Base-by-base conservation (phyloP, 2,329 filamentous ascomycete genomes). In the Penicillium psychrosexuale region DNA sequence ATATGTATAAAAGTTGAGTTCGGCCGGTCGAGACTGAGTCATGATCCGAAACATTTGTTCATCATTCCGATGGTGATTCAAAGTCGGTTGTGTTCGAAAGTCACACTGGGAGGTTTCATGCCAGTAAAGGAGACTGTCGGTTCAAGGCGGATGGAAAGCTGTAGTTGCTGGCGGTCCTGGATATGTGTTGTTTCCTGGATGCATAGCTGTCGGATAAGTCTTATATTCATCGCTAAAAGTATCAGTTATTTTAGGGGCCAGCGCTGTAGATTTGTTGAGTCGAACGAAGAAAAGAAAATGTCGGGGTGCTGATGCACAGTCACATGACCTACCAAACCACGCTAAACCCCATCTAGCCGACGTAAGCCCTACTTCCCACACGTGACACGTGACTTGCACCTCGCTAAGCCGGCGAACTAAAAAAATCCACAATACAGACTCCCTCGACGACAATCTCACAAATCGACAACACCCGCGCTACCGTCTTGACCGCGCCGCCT, bases 401-500 rank as follows among this genome's bases (percentile, higher is more conserved):
- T 75, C 70, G 68, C 66, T 68, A 69, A 62, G 56, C 55, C 62
- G 61, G 54, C 61, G 66, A 62, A 66, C 69, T 68, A 62, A 64
- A 61, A 69, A 72, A 74, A 72, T 72, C 71, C 67, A 73, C 69
- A 64, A 61, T 64, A 65, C 66, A 62, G 58, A 64, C 67, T 65
- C 63, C 69, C 68, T 66, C 69, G 64, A 71, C 69, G 66, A 70
- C 66, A 70, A 73, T 67, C 65, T 66, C 68, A 69, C 62, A 66
- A 64, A 68, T 75, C 73, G 72, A 75, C 72, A 74, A 73, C 53
- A 69, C 63, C 66, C 68, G 70, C 71, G 70, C 71, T 71, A 72
- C 67, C 75, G 73, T 77, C 75, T 77, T 77, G 74, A 76, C 74
- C 70, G 72, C 72, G 74, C 70, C 71, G 61, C 68, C 63, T 70